A percentile compares a stretch with the other conserved stretches of the same genome.
phyloP scores from a whole-genome alignment of 192 early-diverging fungal genomes.

The Funneliformis geosporum region DNA sequence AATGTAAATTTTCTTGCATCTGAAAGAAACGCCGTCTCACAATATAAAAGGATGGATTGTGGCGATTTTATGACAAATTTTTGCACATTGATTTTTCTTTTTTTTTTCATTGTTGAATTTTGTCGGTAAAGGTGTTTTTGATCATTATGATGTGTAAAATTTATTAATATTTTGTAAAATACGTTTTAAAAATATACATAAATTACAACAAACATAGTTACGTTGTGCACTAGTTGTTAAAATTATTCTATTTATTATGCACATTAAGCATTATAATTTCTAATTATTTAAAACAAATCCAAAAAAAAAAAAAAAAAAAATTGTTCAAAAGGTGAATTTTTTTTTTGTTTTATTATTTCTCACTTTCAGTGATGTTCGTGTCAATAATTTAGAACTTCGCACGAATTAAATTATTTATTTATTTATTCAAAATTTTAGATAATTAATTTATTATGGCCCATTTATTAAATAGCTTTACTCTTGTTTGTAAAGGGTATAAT shows the following conservation, averaged over 20 bases:
- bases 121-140: too few species aligned
- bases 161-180: too few species aligned
- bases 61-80: neutral
- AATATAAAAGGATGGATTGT: neutral
- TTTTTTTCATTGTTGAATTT: too few species aligned
- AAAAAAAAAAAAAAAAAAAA: neutral
- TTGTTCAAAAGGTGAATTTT: neutral
- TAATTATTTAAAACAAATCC: too few species aligned
- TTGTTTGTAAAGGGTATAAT: neutral
- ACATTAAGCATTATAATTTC: neutral
- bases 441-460: neutral
- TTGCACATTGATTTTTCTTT: neutral
- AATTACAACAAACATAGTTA: neutral
- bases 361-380: too few species aligned
- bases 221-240: too few species aligned
- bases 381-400: neutral
- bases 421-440: neutral
- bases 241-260: neutral
- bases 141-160: too few species aligned
- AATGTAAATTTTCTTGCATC: neutral
- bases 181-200: too few species aligned
- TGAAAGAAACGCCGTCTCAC: neutral
- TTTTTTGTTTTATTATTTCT: neutral
- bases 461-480: neutral
- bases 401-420: neutral